Evolutionary conservation across 192 early-diverging fungal species (phyloP), one percentile per base, ranked within the genome.

Genomic region (Mortierella alpina): DNA sequence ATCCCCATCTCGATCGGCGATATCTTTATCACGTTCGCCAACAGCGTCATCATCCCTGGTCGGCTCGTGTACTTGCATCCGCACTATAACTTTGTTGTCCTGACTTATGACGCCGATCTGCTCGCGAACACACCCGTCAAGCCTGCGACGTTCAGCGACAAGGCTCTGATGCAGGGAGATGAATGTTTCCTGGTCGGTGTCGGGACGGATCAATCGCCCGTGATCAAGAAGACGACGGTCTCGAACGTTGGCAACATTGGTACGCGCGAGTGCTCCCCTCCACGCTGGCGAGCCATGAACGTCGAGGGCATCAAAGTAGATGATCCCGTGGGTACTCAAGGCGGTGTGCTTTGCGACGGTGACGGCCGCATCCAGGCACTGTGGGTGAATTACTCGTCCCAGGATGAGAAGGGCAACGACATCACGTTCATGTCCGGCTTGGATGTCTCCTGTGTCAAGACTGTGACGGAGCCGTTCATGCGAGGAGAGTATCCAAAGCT

Each of bases 41-140:
- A 96, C 71, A 91, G 91, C 42, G 90, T 96, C n/a, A 91, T 94
- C 51, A 92, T 99, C 66, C 96, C 95, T 0, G 97, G 90, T 18
- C 90, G 90, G 66, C 82, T 96, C 51, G 70, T 92, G 7, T 95
- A 94, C 68, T 58, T 95, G 50, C 97, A 99, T 63, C 97, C 96
- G 2, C 91, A 91, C 2, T 93, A 96, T 72, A 97, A 96, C 86
- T 93, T 93, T 86, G 91, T 92, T 2, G 87, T 99, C 45, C 44
- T 99, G 12, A 89, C 89, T 44, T 99, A 95, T 72, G 92, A 99
- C 58, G 87, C 94, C 23, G 69, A 62, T 13, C 83, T 92, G 8
- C 73, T 97, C 60, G 95, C 93, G 18, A 75, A 90, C 9, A 95
- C 94, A 9, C 92, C 95, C 15, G 90, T 97, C 12, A 69, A 82